Evolutionary conservation across 129 eudicot species (phyloP).

Genomic region (Heracleum sosnowskyi): DNA sequence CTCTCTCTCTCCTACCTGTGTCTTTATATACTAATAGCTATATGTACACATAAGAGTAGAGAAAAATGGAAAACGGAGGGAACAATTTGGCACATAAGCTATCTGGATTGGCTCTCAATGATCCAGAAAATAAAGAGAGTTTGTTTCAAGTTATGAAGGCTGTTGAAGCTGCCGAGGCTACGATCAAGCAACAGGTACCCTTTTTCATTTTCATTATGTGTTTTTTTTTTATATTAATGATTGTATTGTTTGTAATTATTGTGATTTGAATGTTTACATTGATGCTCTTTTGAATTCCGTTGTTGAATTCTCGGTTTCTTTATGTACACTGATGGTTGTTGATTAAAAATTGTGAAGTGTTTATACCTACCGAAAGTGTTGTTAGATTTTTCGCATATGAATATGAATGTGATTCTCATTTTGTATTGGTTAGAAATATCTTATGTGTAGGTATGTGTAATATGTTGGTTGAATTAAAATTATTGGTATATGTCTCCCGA

Average conservation of each 20-base stretch:
- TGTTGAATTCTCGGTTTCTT: too few species aligned
- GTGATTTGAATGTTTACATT: not conserved
- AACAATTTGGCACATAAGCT: conserved; percentile 32
- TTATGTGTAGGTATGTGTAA: not conserved
- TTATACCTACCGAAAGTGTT: not conserved
- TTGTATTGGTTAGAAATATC: not conserved
- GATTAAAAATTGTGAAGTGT: not conserved
- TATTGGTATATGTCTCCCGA: not conserved
- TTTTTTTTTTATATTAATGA: not conserved
- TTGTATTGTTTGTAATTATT: not conserved
- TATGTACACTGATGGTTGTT: too few species aligned
- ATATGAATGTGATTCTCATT: not conserved
- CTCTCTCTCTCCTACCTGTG: not conserved
- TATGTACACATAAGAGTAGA: not conserved
- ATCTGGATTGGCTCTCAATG: conserved; percentile 34
- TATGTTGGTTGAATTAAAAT: not conserved
- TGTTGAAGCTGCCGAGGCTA: conserved; percentile 89
- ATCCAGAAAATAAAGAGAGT: conserved; percentile 34
- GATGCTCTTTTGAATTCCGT: not conserved
- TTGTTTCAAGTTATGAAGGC: conserved; percentile 87
- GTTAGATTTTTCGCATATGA: not conserved
- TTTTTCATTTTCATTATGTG: not conserved
- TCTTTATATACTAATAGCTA: not conserved
- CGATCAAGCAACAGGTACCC: conserved; percentile 79
- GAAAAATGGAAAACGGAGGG: conserved; percentile 61